Conservation (phyloP, 208 protist species). For the Leishmania braziliensis region DNA sequence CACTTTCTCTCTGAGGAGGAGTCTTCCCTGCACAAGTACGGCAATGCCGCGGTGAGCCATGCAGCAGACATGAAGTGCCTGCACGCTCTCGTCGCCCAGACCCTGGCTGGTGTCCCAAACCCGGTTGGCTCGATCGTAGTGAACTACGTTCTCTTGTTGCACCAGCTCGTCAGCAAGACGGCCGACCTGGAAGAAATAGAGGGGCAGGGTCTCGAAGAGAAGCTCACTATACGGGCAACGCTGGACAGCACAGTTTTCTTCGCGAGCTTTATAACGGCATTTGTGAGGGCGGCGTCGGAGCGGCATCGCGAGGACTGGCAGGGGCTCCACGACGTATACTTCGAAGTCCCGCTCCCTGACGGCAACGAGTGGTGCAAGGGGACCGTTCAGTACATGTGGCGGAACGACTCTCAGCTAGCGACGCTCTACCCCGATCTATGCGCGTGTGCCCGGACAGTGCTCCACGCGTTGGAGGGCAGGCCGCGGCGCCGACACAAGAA, state of each 20-base stretch:
- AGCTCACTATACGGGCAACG: neutral
- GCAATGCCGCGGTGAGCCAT: constrained; percentile 83
- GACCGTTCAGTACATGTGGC: constrained; percentile 7
- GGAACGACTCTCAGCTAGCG: constrained; percentile 8
- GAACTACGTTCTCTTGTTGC: constrained; percentile 62
- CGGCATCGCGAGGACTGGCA: neutral
- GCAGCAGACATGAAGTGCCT: constrained; percentile 83
- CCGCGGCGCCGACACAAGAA: constrained; percentile 59
- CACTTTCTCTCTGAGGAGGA: constrained; percentile 50
- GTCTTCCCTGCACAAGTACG: constrained; percentile 50
- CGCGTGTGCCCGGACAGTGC: constrained; percentile 37
- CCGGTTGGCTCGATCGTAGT: constrained; percentile 57
- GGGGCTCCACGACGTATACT: neutral
- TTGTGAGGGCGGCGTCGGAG: neutral
- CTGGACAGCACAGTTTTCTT: constrained; percentile 29
- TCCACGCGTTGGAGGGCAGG: constrained; percentile 60
- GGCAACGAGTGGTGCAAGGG: neutral
- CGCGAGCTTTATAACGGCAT: constrained; percentile 16
- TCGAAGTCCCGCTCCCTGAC: constrained; percentile 8
- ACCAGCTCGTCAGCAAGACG: constrained; percentile 14
- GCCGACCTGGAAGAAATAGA: neutral
- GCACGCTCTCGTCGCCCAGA: constrained; percentile 84
- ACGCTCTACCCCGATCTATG: constrained; percentile 44
- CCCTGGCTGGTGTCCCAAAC: constrained; percentile 65
- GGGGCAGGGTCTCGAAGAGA: neutral